Evolutionary conservation across 2,329 filamentous ascomycete species (phyloP), one percentile per base, ranked within the genome.

Genomic region (Penicillium rolfsii): DNA sequence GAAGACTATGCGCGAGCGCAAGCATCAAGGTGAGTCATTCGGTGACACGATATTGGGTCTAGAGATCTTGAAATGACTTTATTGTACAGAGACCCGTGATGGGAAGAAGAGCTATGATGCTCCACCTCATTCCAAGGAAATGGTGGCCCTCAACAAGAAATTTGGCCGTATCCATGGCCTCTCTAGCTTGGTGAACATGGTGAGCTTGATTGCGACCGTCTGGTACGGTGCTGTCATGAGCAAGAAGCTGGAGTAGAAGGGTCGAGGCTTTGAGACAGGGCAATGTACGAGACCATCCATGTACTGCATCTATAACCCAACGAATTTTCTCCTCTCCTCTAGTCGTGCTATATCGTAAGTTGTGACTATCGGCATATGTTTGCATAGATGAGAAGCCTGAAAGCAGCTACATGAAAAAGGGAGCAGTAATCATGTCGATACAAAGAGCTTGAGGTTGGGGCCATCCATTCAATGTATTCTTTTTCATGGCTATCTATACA

Each of bases 31-130:
- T 91, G 79, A 65, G 84, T 59, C n/a, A 43, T 24, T 57, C 5
- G n/a, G 7, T 7, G 22, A 28, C 52, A 26, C 26, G 26, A 50
- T 14, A 8, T 22, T 2, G 52, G 9, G 3, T 35, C 4, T 16
- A 45, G 40, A 19, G 12, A 9, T 5, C 57, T 30, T 41, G 53
- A 30, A 14, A 63, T 67, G 45, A 67, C 46, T 52, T n/a, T 49
- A 16, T 5, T 52, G 11, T n/a, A n/a, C 43, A 84, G 93, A 94
- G 82, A 92, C 89, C 63, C 87, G 89, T 70, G 94, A 97, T 74
- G 92, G 92, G 57, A 97, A 96, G 84, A 91, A 90, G 74, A 91
- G 88, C 76, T 91, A 90, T 71, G 92, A 96, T 65, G 80, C 85
- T 55, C 84, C 88, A 0, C 91, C 92, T 41, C 91, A 96, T 71